phyloP scores from a whole-genome alignment of 148 eudicot species.

The Camellia lanceoleosa region DNA sequence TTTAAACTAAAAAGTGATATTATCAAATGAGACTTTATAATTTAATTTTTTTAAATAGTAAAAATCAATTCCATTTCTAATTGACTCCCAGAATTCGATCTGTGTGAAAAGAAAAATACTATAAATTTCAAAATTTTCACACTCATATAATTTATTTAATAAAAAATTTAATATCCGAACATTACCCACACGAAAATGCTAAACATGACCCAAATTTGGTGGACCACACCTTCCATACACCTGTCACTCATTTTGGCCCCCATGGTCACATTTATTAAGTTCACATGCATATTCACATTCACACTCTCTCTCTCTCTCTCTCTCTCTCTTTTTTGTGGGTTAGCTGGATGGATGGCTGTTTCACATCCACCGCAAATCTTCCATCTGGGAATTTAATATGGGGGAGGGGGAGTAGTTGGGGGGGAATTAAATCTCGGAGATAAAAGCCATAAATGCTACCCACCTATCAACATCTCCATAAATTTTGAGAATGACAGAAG shows the following conservation, averaged over 20 bases:
- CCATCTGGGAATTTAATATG: not conserved
- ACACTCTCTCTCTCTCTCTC: conserved; percentile 3
- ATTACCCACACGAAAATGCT: no score
- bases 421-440: not conserved
- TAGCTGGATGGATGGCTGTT: not conserved
- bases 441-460: not conserved
- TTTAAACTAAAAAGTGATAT: no score
- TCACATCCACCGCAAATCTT: not conserved
- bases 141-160: no score
- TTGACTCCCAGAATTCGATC: no score
- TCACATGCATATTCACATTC: conserved; percentile 34
- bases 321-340: not conserved
- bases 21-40: no score
- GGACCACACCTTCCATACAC: not conserved
- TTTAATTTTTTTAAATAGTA: no score
- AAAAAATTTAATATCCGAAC: no score
- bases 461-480: not conserved
- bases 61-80: no score
- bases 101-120: no score
- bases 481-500: not conserved
- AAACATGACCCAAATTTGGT: no score
- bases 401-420: not conserved
- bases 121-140: no score
- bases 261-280: conserved; percentile 21
- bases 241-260: not conserved